Conservation (phyloP, 2,329 filamentous ascomycete species). For the Neocucurbitaria cava region DNA sequence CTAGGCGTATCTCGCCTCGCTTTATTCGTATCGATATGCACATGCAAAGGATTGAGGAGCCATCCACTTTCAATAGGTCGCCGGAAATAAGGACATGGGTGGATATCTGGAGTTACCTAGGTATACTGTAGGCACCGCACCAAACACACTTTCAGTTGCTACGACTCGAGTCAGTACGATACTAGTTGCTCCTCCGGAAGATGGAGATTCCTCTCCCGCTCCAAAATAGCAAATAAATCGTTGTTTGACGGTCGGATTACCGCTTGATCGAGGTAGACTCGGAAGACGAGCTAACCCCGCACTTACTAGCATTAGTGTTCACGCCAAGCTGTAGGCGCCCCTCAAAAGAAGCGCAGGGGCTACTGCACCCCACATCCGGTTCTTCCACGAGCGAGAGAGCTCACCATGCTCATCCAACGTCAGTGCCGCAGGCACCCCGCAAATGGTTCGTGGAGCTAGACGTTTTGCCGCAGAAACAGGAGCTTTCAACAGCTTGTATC, state of each 20-base stretch:
- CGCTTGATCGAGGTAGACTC: constrained; percentile 7
- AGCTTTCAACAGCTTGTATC: constrained; percentile 12
- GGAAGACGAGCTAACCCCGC: constrained; percentile 26
- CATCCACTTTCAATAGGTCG: background rate
- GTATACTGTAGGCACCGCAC: no score
- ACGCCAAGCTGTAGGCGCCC: constrained; percentile 30
- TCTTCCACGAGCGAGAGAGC: constrained; percentile 23
- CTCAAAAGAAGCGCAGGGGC: constrained; percentile 20
- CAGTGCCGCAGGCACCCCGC: constrained; percentile 30
- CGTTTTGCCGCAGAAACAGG: constrained; percentile 12
- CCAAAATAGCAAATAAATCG: background rate
- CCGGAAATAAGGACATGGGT: background rate
- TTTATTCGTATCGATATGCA: background rate
- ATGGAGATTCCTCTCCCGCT: background rate
- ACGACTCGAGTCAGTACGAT: no score
- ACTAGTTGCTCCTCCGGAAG: background rate
- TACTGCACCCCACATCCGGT: constrained; percentile 46
- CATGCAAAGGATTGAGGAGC: background rate
- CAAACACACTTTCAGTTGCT: no score
- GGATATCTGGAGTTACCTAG: background rate
- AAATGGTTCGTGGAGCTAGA: constrained; percentile 14
- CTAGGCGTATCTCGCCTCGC: background rate
- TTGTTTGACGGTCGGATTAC: constrained; percentile 2
- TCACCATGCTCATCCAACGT: constrained; percentile 15
- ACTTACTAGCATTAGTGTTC: constrained; percentile 25